Evolutionary conservation across 371 early-diverging fungal species (phyloP), one percentile per base, ranked within the genome.

Genomic region (Mucor indicus): DNA sequence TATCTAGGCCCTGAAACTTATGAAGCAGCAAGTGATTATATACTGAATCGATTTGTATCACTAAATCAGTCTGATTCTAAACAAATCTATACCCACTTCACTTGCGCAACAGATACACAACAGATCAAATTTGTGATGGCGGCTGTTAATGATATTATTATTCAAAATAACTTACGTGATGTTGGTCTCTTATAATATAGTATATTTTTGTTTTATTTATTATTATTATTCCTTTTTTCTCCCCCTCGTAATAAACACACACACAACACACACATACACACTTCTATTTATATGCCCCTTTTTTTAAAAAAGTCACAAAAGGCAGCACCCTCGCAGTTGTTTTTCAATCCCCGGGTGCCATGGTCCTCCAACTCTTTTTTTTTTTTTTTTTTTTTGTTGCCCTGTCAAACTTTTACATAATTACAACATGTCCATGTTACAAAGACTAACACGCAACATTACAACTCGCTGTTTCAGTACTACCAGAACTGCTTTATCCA

Each of bases 81-180:
- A 68, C 91, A 90, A 66, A 84, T 93, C 44, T 93, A 92, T 68
- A 82, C 93, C 40, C 95, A 95, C 72, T 92, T 93, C 58, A 97
- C 98, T 11, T 96, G 95, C 61, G 97, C 97, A 3, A 97, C 97
- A 9, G 98, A 97, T 70, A 97, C 98, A n/a, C 84, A 84, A 36
- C 95, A 97, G 72, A 92, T 97, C 55, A 89, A 87, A 66, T 91
- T 91, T 62, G 98, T 97, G 55, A 92, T 94, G 90, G 87, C 90
- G 4, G 92, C 95, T 13, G 93, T 95, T 38, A 95, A 92, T 60
- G 96, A 96, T 66, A 96, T 96, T 65, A 91, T 98, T 61, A 89
- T 95, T 51, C 91, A 92, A 64, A 77, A 79, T 50, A 92, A 90
- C 66, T 73, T 94, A 47, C 82, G 90, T 45, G 92, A 91, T 53